phyloP scores from a whole-genome alignment of 352 stramenopile species.

The Phytophthora uliginosa region DNA sequence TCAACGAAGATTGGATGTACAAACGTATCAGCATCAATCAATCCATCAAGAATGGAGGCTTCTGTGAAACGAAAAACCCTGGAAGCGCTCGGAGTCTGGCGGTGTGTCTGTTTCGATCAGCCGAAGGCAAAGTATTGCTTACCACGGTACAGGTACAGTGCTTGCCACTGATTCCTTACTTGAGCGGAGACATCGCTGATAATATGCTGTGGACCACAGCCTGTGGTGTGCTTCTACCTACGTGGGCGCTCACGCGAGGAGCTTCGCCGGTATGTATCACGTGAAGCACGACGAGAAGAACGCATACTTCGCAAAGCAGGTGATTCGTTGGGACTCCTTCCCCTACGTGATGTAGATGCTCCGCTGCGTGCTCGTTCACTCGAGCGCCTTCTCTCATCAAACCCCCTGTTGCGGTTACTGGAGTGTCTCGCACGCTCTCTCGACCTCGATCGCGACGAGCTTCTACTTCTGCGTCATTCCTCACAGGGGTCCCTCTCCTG shows the following conservation, averaged over 20 bases:
- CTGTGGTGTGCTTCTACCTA: background rate
- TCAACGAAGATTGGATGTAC: too few relatives aligned
- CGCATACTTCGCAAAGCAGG: background rate
- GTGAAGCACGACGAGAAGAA: background rate
- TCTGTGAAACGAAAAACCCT: too few relatives aligned
- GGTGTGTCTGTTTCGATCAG: too few relatives aligned
- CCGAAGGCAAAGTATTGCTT: too few relatives aligned
- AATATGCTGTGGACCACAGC: too few relatives aligned
- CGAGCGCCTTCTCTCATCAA: background rate
- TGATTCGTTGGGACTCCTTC: background rate
- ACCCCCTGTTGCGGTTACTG: background rate
- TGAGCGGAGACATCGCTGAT: too few relatives aligned
- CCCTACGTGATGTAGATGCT: background rate
- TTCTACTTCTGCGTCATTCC: background rate
- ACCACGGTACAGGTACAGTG: too few relatives aligned
- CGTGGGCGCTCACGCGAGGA: conserved; percentile 13
- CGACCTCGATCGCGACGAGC: conserved; percentile 10
- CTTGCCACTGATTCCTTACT: too few relatives aligned
- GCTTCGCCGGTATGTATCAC: background rate
- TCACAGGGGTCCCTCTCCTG: background rate
- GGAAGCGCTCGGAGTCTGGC: too few relatives aligned
- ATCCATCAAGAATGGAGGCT: too few relatives aligned
- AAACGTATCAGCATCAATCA: too few relatives aligned
- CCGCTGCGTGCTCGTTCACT: background rate
- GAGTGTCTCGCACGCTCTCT: conserved; percentile 4